These are phyloP conservation scores for Peronosclerospora sorghi DNA, from an alignment of 352 stramenopile genomes.

Conservation along the genomic window DNA sequence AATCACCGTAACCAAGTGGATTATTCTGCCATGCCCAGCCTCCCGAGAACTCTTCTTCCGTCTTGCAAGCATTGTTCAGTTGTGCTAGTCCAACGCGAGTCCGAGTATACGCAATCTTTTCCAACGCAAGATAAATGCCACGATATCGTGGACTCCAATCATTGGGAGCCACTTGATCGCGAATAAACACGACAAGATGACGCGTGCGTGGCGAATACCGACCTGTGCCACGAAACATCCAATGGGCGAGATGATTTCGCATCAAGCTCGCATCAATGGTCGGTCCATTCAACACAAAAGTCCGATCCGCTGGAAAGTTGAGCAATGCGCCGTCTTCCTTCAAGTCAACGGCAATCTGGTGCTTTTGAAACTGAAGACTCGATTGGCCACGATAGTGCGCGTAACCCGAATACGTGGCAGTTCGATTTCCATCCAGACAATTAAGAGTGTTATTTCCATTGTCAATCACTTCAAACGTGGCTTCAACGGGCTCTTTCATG, in stretches of 20 bases:
- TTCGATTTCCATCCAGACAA: slow-evolving; percentile 25
- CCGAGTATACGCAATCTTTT: slow-evolving; percentile 48
- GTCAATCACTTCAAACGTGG: slow-evolving; percentile 43
- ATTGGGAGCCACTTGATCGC: slow-evolving; percentile 14
- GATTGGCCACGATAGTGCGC: slow-evolving; percentile 52
- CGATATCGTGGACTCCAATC: slow-evolving; percentile 33
- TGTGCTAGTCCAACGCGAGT: slow-evolving; percentile 36
- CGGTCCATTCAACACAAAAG: slow-evolving; percentile 42
- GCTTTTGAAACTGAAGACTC: slow-evolving; percentile 45
- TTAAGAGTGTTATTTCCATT: slow-evolving; percentile 29
- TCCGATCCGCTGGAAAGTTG: slow-evolving; percentile 34
- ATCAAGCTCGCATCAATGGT: slow-evolving; percentile 49
- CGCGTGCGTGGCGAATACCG: slow-evolving; percentile 46
- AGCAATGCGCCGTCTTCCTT: slow-evolving; percentile 22
- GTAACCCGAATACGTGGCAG: slow-evolving; percentile 21
- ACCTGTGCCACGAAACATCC: slow-evolving; percentile 49
- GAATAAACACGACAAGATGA: slow-evolving; percentile 47
- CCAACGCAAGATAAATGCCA: slow-evolving; percentile 49
- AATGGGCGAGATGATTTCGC: slow-evolving; percentile 59
- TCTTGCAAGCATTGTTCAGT: slow-evolving; percentile 21
- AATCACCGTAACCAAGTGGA: slow-evolving; percentile 34
- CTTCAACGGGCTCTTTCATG: slow-evolving; percentile 29
- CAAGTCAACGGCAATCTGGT: slow-evolving; percentile 37
- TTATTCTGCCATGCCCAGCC: slow-evolving; percentile 64
- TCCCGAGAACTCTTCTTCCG: slow-evolving; percentile 30